Evolutionary conservation across 177 flowering plant genomes (phyloP).

Genomic region (Telopea speciosissima): DNA sequence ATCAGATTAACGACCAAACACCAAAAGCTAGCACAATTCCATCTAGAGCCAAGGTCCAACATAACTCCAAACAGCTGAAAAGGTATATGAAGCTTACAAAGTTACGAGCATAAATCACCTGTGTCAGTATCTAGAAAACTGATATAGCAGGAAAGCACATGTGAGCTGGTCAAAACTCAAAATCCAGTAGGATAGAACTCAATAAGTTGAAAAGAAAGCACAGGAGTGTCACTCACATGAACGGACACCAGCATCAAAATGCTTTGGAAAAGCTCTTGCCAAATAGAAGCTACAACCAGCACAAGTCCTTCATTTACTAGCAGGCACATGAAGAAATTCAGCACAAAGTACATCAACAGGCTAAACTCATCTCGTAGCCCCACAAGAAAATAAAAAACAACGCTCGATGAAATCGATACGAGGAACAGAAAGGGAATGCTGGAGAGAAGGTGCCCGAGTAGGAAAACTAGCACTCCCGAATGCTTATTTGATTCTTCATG

Average conservation of each 20-base stretch:
- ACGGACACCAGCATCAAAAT: constrained; percentile 48
- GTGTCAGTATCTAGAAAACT: background rate
- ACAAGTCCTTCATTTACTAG: constrained; percentile 85
- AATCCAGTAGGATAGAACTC: background rate
- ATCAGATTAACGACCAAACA: background rate
- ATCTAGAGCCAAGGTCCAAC: no score
- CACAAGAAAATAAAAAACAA: constrained; percentile 82
- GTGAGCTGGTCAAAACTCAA: background rate
- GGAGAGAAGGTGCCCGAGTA: constrained; percentile 83
- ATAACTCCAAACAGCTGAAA: no score
- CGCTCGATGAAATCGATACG: constrained; percentile 80
- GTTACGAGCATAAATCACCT: background rate
- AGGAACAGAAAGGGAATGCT: constrained; percentile 95
- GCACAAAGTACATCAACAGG: constrained; percentile 91
- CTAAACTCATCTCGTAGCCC: constrained; percentile 85
- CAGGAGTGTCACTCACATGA: constrained; percentile 47
- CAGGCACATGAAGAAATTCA: constrained; percentile 85
- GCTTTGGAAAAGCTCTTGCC: constrained; percentile 64
- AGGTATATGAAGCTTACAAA: background rate
- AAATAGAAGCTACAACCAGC: constrained; percentile 56
- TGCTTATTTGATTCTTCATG: constrained; percentile 78
- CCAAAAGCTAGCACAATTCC: no score
- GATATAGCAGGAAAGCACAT: background rate
- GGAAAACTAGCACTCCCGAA: constrained; percentile 73
- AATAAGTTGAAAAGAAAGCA: background rate